phyloP scores from a whole-genome alignment of 495 filamentous ascomycete species.

The Annulohypoxylon bovei region DNA sequence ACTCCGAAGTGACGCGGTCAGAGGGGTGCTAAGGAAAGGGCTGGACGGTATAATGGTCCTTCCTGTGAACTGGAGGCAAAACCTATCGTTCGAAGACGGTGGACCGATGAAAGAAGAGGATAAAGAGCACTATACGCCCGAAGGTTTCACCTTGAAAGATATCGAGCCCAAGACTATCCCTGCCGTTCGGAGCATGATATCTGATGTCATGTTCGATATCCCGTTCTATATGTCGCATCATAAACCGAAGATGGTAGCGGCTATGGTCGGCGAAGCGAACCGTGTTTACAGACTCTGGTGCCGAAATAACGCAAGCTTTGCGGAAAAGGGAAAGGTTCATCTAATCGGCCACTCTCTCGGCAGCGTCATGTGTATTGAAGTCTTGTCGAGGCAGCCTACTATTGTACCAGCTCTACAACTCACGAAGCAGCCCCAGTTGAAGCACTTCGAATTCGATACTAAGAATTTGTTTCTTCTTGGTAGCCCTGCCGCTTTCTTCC shows the following conservation, averaged over 20 bases:
- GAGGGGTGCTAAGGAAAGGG: constrained; percentile 73
- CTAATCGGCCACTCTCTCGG: constrained; percentile 93
- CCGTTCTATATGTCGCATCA: constrained; percentile 97
- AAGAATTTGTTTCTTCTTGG: constrained; percentile 88
- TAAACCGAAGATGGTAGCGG: constrained; percentile 91
- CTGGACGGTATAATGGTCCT: constrained; percentile 67
- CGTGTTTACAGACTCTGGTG: constrained; percentile 94
- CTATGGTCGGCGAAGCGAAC: constrained; percentile 91
- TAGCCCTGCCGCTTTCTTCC: constrained; percentile 93
- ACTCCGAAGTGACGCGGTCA: constrained; percentile 76
- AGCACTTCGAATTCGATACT: constrained; percentile 89
- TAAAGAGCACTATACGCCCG: constrained; percentile 61
- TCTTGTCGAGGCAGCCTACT: constrained; percentile 88
- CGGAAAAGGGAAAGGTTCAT: constrained; percentile 83
- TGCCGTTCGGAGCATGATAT: constrained; percentile 87
- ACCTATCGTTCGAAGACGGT: constrained; percentile 83
- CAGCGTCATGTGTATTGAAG: constrained; percentile 91
- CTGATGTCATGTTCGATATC: constrained; percentile 97
- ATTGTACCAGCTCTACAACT: constrained; percentile 64
- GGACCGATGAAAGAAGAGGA: constrained; percentile 61
- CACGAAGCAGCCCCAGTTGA: constrained; percentile 55
- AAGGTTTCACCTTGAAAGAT: constrained; percentile 81
- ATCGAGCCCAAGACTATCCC: constrained; percentile 93
- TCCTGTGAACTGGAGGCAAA: constrained; percentile 86
- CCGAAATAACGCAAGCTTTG: constrained; percentile 86